Evolutionary conservation across 2,329 filamentous ascomycete species (phyloP), one percentile per base, ranked within the genome.

Genomic region (Pseudocercospora fijiensis): DNA sequence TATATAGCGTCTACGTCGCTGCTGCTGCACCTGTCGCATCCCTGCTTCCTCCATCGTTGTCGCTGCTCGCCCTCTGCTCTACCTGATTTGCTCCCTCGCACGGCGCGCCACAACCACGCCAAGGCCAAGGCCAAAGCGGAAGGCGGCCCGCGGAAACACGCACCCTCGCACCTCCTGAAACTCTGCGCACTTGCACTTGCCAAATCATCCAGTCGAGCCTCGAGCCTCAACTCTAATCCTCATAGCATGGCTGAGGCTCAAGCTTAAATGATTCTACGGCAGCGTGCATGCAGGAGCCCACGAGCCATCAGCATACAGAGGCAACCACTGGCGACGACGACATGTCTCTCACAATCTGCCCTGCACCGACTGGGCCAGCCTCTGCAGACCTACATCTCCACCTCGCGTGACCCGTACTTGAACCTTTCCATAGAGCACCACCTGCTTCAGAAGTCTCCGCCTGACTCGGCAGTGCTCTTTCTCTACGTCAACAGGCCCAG

Each of bases 391-490:
- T 83, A 82, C 71, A 68, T 81, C 37, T 82, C 80, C 10, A 74
- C 71, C 61, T 90, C 86, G 61, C 80, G 78, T 57, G 86, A 96
- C 74, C 92, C 95, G 4, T 94, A 90, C 76, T 81, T 96, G 71
- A 99, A 99, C 78, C 90, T 99, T 63, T 92, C 93, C 30, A 89
- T 97, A 72, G 95, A 99, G 80, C 92, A 98, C 76, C 89, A 91
- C 76, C 87, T 99, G 28, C 85, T 98, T 7, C 87, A 91, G 71
- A 86, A 87, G 60, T 88, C 89, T 0, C 85, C 88, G 1, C 81
- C 86, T 6, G 85, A 90, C 65, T 92, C 92, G 11, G 89, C 85
- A 13, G 78, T 98, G 57, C 85, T 98, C 1, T 90, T 98, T 62
- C 85, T 97, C 57, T 99, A 98, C 80, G 85, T 87, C 72, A 98